Evolutionary conservation across 2,329 filamentous ascomycete genomes (phyloP).

Genomic region (Trichoderma pleuroti): DNA sequence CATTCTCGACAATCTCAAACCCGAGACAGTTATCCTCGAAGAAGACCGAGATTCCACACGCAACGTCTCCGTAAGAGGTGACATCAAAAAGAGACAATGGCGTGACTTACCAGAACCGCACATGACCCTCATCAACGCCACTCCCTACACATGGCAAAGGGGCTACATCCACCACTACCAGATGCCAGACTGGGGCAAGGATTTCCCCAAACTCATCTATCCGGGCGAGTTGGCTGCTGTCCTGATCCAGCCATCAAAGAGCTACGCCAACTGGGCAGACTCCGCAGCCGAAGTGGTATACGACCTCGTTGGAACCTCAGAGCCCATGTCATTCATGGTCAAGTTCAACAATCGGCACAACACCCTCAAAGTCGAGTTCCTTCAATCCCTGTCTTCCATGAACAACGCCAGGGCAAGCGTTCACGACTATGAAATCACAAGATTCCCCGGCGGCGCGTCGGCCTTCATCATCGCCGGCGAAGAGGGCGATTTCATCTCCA

Average conservation of each 20-base stretch:
- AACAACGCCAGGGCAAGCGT: slow-evolving; percentile 17
- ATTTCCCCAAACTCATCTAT: slow-evolving; percentile 28
- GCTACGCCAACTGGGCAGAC: slow-evolving; percentile 16
- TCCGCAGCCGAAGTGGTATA: slow-evolving; percentile 31
- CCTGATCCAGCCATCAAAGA: background rate
- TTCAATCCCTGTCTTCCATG: slow-evolving; percentile 26
- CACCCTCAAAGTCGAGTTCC: slow-evolving; percentile 23
- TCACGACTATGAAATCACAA: slow-evolving; percentile 22
- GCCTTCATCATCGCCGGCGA: slow-evolving; percentile 32
- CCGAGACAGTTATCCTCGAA: background rate
- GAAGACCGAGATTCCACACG: background rate
- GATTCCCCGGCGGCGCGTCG: slow-evolving; percentile 22
- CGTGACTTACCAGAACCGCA: slow-evolving; percentile 15
- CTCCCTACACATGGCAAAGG: slow-evolving; percentile 31
- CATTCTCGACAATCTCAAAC: background rate
- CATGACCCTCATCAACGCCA: slow-evolving; percentile 33
- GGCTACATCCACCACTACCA: slow-evolving; percentile 24
- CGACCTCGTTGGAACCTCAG: slow-evolving; percentile 27
- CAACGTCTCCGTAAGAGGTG: background rate
- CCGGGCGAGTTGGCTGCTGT: slow-evolving; percentile 26
- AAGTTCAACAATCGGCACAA: slow-evolving; percentile 21
- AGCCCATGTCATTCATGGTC: slow-evolving; percentile 29
- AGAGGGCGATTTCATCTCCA: slow-evolving; percentile 31
- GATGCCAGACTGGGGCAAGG: slow-evolving; percentile 21
- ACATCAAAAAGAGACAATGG: background rate